Base-by-base conservation (phyloP, 306 rosid genomes). In the Vigna trinervia region DNA sequence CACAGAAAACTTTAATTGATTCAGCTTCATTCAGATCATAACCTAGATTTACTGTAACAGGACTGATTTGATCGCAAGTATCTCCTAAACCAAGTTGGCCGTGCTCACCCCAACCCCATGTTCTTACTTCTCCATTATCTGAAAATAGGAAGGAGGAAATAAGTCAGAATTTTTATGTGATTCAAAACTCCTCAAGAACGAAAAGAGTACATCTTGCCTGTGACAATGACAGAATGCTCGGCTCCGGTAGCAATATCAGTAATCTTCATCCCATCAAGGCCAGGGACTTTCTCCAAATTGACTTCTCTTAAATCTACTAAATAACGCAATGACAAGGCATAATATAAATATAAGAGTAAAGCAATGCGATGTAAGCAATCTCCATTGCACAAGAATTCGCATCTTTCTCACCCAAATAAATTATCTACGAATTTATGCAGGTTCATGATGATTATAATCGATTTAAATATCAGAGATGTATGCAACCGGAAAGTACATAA, bases 101-200 rank as follows among this genome's bases (percentile, higher is more conserved):
- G 48, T 95, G 93, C 85, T 92, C 97, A 51, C 97, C 98, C 97
- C 98, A 95, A 69, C 97, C 98, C 98, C 98, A 95, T 61, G 96
- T 82, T 83, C 81, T 95, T 56, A 87, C 47, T 68, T 78, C 92
- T 75, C 90, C 90, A 46, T 86, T 81, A 74, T 81, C 96, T 90
- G 80, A 79, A 30, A 32, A 54, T 20, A 14, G 51, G 43, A 48
- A 6, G 17, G 64, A 8, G 17, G 64, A 78, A 62, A 54, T 12
- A 78, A 41, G 39, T 72, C 78, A 84, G 36, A 4, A 64, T 11
- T 14, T 22, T 45, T 30, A 48, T 43, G 82, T 61, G 19, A 58
- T 45, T 30, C 15, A 19, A 10, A 59, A 41, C 12, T 22, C 71
- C 23, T 23, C 2, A 53, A 20, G 19, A 39, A 51, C 11, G 26